Base-by-base conservation (phyloP, 441 rosid species). In the Populus trichocarpa region DNA sequence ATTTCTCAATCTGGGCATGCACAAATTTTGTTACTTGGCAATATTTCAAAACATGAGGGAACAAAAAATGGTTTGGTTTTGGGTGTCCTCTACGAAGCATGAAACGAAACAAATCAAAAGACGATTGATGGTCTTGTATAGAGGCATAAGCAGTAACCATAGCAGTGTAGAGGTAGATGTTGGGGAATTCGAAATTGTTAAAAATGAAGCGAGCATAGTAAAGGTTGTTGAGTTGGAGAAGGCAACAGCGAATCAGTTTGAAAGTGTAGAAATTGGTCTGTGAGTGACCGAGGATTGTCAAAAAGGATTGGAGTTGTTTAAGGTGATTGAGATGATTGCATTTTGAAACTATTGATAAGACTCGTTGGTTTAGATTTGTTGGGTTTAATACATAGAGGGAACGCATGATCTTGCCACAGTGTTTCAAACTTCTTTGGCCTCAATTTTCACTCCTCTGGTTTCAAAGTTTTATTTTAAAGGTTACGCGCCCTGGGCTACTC, bases 161-260 rank as follows among this genome's bases (percentile, higher is more conserved):
- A 80, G 96, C 93, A 4, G 92, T 86, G 89, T 84, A 91, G 13
- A 92, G 87, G 83, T 85, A 92, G 11, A 87, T 80, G 76, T 90
- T 92, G 10, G 95, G 98, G n/a, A 77, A 65, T 30, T 57, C 38
- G 77, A 88, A 85, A 65, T 78, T 84, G 74, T 92, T 85, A 72
- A 92, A 92, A 81, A 92, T 81, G 40, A 77, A 76, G 59, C 96
- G 96, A 70, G 94, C 94, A 72, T 94, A 92, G 25, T 67, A 23
- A 76, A 91, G 82, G 73, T 91, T 73, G 68, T 76, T 75, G 77
- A 91, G 90, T 3, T 82, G 81, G 77, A 90, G 88, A n/a, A 89
- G 78, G 81, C 91, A 88, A 83, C 89, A 89, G n/a, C 95, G 95
- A 63, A 94, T 83, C 35, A 94, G 89, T 86, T 94, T 94, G 86